Evolutionary conservation across 257 asterid species (phyloP), one percentile per base, ranked within the genome.

Genomic region (Solanum habrochaites): DNA sequence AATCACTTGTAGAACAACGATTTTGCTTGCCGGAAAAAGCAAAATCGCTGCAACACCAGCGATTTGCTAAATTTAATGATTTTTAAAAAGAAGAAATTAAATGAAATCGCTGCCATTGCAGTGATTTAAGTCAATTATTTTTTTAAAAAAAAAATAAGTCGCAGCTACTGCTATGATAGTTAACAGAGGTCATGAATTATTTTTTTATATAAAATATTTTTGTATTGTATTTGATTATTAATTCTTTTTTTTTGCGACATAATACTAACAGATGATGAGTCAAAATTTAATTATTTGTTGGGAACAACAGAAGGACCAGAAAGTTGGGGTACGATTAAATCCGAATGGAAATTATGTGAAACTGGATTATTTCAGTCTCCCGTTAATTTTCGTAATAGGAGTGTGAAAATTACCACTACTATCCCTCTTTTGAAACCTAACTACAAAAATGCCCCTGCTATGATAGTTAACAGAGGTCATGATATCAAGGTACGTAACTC

Each of bases 321-420:
- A 15, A 86, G 88, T 5, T 96, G 99, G 99, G 95, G 89, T 1
- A 52, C 25, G 2, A 9, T 95, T 29, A 52, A 93, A 7, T 78
- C 92, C 1, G 58, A 88, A 4, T 96, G 98, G 98, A 45, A 86
- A 67, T 29, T 82, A 3, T 96, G 99, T 80, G 87, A 84, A 35
- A 58, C 62, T 3, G 98, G 99, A 35, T 84, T 43, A 40, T 81
- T 87, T 49, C 99, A 96, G 83, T 96, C 99, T 29, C 98, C 98
- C 0, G 91, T 96, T 74, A 92, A 96, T 90, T 85, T 96, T 66
- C 21, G 32, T 1, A 78, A 88, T 37, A 5, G 78, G 29, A 91
- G 87, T 42, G 94, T 89, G 16, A 64, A 62, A 31, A 56, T 90
- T 69, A 14, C 83, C 31, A 71, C 89, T 20, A 3, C 12, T 58